Percentiles rank a stretch among this genome's conserved stretches.
Conservation (phyloP, 495 filamentous ascomycete genomes). For the Venustampulla echinocandica region DNA sequence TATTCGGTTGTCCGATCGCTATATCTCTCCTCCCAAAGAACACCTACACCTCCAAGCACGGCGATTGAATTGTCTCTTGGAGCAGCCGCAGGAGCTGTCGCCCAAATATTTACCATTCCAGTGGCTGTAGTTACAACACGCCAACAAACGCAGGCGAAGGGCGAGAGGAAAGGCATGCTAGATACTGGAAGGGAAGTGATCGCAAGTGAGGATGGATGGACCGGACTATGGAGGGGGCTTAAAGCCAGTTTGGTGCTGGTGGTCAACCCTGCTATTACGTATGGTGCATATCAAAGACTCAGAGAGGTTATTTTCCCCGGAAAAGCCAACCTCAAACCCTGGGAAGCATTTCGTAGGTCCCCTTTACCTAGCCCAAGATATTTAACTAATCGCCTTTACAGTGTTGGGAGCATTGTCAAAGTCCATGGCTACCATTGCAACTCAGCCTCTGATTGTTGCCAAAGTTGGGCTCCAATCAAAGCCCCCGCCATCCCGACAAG, state of each 20-base stretch:
- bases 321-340: slow-evolving; percentile 66
- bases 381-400: slow-evolving; percentile 29
- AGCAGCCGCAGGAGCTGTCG: slow-evolving; percentile 80
- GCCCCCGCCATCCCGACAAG: slow-evolving; percentile 72
- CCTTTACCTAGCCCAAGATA: neutral
- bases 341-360: slow-evolving; percentile 83
- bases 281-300: slow-evolving; percentile 90
- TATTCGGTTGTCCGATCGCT: slow-evolving; percentile 81
- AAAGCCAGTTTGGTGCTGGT: slow-evolving; percentile 96
- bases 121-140: slow-evolving; percentile 91
- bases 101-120: slow-evolving; percentile 93
- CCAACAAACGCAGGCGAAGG: slow-evolving; percentile 83
- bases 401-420: slow-evolving; percentile 93
- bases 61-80: slow-evolving; percentile 79
- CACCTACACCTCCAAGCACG: slow-evolving; percentile 64
- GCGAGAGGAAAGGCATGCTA: slow-evolving; percentile 75
- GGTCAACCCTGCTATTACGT: slow-evolving; percentile 95
- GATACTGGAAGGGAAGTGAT: slow-evolving; percentile 87
- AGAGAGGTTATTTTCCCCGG: slow-evolving; percentile 71
- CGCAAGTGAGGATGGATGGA: slow-evolving; percentile 79
- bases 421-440: slow-evolving; percentile 80
- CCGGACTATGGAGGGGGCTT: slow-evolving; percentile 86
- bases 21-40: slow-evolving; percentile 61
- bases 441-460: slow-evolving; percentile 94
- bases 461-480: slow-evolving; percentile 95